Base-by-base conservation (phyloP, 202 grass and related monocot species). In the Musa balbisiana region DNA sequence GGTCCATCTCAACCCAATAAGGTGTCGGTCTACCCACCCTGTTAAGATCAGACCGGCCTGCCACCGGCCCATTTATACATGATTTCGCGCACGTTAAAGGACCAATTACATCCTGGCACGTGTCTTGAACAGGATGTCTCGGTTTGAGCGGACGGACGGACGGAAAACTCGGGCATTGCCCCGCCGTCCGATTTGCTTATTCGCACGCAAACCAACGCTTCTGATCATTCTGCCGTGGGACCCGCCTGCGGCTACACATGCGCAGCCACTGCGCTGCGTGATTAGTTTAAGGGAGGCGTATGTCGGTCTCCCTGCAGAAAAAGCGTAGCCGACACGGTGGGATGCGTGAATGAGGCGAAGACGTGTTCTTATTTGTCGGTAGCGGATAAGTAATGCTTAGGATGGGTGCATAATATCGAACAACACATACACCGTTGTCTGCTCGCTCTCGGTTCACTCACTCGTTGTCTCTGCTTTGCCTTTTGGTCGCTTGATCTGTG, bases 141-240 rank as follows among this genome's bases (percentile, higher is more conserved):
- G 26, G 64, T 29, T 33, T 25, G 29, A 25, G n/a, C 55, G 16
- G 16, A 5, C 79, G 78, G 26, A 62, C 78, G 63, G 83, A 87
- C 85, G 81, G 83, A 69, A 89, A 89, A 90, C 83, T 82, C 87
- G 85, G 85, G 81, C 78, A 84, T 75, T 58, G 25, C 51, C 10
- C 9, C 21, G 22, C 19, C 58, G 29, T n/a, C 22, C 25, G 10
- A 14, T 27, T 26, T 11, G 13, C 54, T 33, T 29, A 49, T 43
- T 33, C 64, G 10, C 69, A 17, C 73, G n/a, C 1, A 33, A 33
- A 4, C 29, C 3, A 33, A 5, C 29, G 29, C 29, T 33, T 0
- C 29, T 4, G 29, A 33, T 33, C 29, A 33, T 5, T 33, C 16
- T 58, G 16, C 16, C 11, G 54, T 58, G 54, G 16, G 12, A 58